Evolutionary conservation across 441 rosid genomes (phyloP), one percentile per base, ranked within the genome.

Genomic region (Croton laevigatus): DNA sequence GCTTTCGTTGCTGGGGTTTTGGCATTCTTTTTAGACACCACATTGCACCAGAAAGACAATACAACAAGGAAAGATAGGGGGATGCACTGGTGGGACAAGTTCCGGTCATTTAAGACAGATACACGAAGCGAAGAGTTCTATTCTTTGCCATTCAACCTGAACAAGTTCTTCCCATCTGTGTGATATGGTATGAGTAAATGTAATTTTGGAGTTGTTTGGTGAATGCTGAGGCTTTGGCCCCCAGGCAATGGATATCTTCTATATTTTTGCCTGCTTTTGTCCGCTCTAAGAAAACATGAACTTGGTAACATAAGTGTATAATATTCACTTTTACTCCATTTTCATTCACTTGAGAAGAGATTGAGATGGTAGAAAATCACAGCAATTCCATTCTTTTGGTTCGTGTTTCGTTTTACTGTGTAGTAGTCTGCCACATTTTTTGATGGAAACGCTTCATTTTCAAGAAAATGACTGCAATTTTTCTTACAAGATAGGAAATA

Each of bases 41-140:
- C 94, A 4, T 75, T 95, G 85, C 80, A 80, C 75, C 66, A 60
- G 69, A 89, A 90, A 79, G 91, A 91, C 71, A 83, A 22, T n/a
- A 69, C 81, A 7, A 83, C 80, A 3, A 83, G 86, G 85, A 96
- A 88, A 78, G 98, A 96, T 74, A 76, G 97, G 61, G 99, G 98
- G 55, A 85, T 81, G 82, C 93, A 90, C 68, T 96, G 98, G 98
- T 96, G 98, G 98, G 91, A 88, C 76, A 93, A 27, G 77, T 96
- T 90, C 89, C 70, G 86, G 76, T 80, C 89, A 37, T 93, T 82
- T 88, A 76, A 90, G 73, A 80, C 77, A 0, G 99, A 96, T 72
- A 48, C 90, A 0, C 87, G 99, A 75, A 96, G 88, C 17, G 88
- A 83, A 67, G 99, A 96, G 72, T 96, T 91, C 80, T 96, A 93